Evolutionary conservation across 1,284 basidiomycete genomes (phyloP).

Genomic region (Moesziomyces sp.): DNA sequence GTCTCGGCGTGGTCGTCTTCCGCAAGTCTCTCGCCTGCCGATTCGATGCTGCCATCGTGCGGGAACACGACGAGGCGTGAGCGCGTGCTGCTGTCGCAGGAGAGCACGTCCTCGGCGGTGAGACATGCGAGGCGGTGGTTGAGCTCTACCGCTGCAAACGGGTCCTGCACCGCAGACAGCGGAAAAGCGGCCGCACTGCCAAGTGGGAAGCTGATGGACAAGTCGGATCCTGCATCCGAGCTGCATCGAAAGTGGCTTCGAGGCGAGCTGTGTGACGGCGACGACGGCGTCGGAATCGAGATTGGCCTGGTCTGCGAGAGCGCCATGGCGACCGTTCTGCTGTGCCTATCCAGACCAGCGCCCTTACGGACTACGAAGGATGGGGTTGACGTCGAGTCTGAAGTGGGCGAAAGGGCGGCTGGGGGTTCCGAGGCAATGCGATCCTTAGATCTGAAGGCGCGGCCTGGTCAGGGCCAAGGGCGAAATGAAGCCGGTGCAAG

Average conservation of each 20-base stretch:
- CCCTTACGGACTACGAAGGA: too few species aligned
- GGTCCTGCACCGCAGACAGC: slow-evolving; percentile 16
- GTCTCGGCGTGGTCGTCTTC: slow-evolving; percentile 24
- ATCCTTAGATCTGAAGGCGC: too few species aligned
- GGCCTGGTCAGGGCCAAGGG: too few species aligned
- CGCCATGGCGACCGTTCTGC: slow-evolving; percentile 9
- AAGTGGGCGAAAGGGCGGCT: too few species aligned
- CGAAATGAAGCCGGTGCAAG: too few species aligned
- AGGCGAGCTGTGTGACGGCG: slow-evolving; percentile 7
- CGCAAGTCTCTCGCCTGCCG: slow-evolving; percentile 27
- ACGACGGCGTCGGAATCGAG: slow-evolving; percentile 22
- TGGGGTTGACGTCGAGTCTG: too few species aligned
- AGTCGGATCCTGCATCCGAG: slow-evolving; percentile 30
- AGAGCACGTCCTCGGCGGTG: slow-evolving; percentile 31
- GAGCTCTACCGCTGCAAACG: slow-evolving; percentile 19
- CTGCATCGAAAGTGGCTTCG: slow-evolving; percentile 25
- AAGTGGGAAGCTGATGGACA: slow-evolving; percentile 22
- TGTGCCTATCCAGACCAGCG: too few species aligned
- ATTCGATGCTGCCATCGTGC: slow-evolving; percentile 26
- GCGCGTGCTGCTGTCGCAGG: slow-evolving; percentile 6
- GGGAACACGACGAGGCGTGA: slow-evolving; percentile 29
- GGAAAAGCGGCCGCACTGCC: slow-evolving; percentile 1
- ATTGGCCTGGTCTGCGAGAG: slow-evolving; percentile 30
- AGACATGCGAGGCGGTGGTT: slow-evolving; percentile 21
- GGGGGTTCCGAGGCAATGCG: too few species aligned